Evolutionary conservation across 495 filamentous ascomycete species (phyloP), one percentile per base, ranked within the genome.

Genomic region (Lepidopterella palustris): DNA sequence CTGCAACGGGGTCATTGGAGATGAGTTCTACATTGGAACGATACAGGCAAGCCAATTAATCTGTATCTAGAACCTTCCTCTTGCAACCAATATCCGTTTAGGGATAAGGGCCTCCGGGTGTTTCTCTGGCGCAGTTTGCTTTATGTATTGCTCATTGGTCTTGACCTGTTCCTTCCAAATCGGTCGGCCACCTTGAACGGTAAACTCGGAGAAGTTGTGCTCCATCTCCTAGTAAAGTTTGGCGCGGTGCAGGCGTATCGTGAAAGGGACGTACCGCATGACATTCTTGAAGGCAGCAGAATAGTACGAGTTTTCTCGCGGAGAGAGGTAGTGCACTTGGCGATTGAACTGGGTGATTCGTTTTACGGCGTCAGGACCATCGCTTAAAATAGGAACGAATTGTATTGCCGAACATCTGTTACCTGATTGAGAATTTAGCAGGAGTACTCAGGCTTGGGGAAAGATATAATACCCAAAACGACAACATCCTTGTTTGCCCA

Each of bases 401-500:
- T 72, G 68, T 8, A 68, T 72, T 20, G 70, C 70, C 23, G 61
- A 65, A 51, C 67, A 70, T 35, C 67, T 68, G 42, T 72, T 72
- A 5, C 63, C 63, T 66, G 27, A 29, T 2, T n/a, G 10, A 13
- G 21, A 6, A 9, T 18, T 55, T 21, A 47, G 58, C 45, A 13
- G 25, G 21, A 21, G 4, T 13, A 26, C 20, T 40, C 11, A 20
- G 21, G 27, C 8, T 11, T n/a, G 35, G 11, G 45, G 27, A 39
- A 5, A 28, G 31, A 5, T n/a, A 42, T 42, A 28, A 15, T 78
- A 45, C 85, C 85, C 31, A 87, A 75, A 35, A 86, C 74, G 1
- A 81, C 79, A 13, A 87, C 78, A 10, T 77, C 77, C 64, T 86
- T 86, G 49, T 76, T 77, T n/a, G 74, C 55, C 59, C 79, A 76